These are phyloP conservation scores for Pleurostoma richardsiae DNA, from an alignment of 2,329 filamentous ascomycete species.

Conservation along the genomic window DNA sequence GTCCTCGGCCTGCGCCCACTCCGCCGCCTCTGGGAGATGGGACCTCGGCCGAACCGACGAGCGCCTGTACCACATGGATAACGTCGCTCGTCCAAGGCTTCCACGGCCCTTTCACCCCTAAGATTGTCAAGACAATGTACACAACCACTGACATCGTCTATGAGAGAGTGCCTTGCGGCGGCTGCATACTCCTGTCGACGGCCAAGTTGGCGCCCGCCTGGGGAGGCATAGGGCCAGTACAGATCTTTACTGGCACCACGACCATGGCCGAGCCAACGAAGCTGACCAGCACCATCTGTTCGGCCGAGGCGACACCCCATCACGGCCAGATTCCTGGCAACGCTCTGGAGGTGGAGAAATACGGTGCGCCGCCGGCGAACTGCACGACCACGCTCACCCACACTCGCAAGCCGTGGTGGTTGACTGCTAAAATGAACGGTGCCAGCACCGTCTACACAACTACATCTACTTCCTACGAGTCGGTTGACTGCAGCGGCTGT, in stretches of 20 bases:
- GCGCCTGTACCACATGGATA: slow-evolving; percentile 4
- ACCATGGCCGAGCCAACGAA: slow-evolving; percentile 9
- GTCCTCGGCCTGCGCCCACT: slow-evolving; percentile 2
- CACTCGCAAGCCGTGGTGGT: not conserved
- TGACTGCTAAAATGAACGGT: not conserved
- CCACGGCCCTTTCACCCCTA: slow-evolving; percentile 11
- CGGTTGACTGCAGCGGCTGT: slow-evolving; percentile 20
- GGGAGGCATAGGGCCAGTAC: slow-evolving; percentile 5
- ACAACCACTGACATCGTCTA: not conserved
- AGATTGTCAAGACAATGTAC: slow-evolving; percentile 8
- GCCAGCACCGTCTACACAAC: slow-evolving; percentile 17
- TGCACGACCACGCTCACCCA: not conserved
- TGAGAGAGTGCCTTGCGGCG: slow-evolving; percentile 3
- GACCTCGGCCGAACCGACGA: not conserved
- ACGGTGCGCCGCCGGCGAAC: not conserved
- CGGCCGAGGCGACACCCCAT: not conserved
- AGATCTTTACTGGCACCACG: slow-evolving; percentile 4
- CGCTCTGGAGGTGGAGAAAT: not conserved
- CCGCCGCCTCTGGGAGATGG: slow-evolving; percentile 6
- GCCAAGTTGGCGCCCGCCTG: slow-evolving; percentile 1
- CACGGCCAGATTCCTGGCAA: not conserved
- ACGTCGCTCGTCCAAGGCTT: slow-evolving; percentile 3
- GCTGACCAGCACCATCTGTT: slow-evolving; percentile 5
- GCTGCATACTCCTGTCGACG: slow-evolving; percentile 5
- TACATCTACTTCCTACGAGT: slow-evolving; percentile 14